phyloP scores from a whole-genome alignment of 2,329 filamentous ascomycete species.

The Trichoderma sp. region DNA sequence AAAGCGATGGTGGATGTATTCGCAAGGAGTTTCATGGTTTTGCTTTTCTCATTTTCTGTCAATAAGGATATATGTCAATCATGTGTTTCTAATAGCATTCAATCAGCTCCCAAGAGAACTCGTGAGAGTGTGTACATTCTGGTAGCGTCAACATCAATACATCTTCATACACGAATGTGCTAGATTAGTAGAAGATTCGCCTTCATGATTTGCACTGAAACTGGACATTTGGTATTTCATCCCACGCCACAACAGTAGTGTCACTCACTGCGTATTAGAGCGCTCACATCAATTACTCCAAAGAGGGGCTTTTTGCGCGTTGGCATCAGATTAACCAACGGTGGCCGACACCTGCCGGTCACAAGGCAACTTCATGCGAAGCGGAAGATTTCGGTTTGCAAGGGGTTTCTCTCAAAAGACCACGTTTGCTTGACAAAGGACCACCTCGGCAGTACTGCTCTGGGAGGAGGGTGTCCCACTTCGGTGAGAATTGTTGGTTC shows the following conservation, averaged over 20 bases:
- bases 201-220: neutral
- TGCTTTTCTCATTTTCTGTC: neutral
- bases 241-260: neutral
- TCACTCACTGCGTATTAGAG: neutral
- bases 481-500: neutral
- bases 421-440: neutral
- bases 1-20: constrained; percentile 65
- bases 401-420: neutral
- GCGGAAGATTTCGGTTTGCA: neutral
- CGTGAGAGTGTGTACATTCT: neutral
- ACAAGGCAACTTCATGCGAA: neutral
- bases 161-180: neutral
- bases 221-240: neutral
- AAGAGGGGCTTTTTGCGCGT: neutral
- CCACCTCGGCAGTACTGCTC: neutral
- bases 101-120: neutral
- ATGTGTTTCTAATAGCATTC: neutral
- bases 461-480: neutral
- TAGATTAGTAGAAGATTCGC: neutral
- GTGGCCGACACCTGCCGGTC: neutral
- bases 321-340: neutral
- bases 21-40: constrained; percentile 33
- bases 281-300: neutral
- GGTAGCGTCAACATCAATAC: neutral
- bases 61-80: neutral